Evolutionary conservation across 805 yeast genomes (phyloP).

Genomic region (Novakomyces olei): DNA sequence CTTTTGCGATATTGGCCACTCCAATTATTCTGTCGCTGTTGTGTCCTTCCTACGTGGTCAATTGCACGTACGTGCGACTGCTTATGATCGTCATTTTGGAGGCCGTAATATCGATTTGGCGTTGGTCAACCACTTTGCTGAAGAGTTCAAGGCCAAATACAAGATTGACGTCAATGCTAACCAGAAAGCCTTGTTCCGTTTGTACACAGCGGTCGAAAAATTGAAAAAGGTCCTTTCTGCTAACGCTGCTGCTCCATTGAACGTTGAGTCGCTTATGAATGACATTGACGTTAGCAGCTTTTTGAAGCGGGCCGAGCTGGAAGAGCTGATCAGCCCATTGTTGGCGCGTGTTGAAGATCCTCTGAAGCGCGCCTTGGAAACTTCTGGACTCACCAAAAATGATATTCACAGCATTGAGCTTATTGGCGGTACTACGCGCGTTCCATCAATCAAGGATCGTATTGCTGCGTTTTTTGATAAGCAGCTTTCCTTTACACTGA

Average conservation of each 20-base stretch:
- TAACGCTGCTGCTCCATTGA: slow-evolving; percentile 80
- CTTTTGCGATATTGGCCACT: slow-evolving; percentile 91
- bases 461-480: slow-evolving; percentile 63
- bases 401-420: slow-evolving; percentile 83
- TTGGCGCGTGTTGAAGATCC: slow-evolving; percentile 57
- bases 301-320: slow-evolving; percentile 76
- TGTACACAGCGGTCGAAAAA: slow-evolving; percentile 74
- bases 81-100: slow-evolving; percentile 90
- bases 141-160: slow-evolving; percentile 74
- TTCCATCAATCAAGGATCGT: slow-evolving; percentile 73
- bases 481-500: slow-evolving; percentile 76
- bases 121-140: slow-evolving; percentile 83
- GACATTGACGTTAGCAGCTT: slow-evolving; percentile 87
- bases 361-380: slow-evolving; percentile 56
- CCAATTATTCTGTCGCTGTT: slow-evolving; percentile 73
- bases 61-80: slow-evolving; percentile 75
- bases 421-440: slow-evolving; percentile 97
- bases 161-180: slow-evolving; percentile 79
- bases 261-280: slow-evolving; percentile 88
- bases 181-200: slow-evolving; percentile 89
- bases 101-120: slow-evolving; percentile 93
- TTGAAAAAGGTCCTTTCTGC: slow-evolving; percentile 93
- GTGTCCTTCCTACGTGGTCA: slow-evolving; percentile 92
- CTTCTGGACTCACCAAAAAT: slow-evolving; percentile 47
- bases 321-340: slow-evolving; percentile 67